Percentiles rank a stretch among this genome's conserved stretches.
Evolutionary conservation across 768 basidiomycete species (phyloP).

Genomic region (Xerocomus spinulosus): DNA sequence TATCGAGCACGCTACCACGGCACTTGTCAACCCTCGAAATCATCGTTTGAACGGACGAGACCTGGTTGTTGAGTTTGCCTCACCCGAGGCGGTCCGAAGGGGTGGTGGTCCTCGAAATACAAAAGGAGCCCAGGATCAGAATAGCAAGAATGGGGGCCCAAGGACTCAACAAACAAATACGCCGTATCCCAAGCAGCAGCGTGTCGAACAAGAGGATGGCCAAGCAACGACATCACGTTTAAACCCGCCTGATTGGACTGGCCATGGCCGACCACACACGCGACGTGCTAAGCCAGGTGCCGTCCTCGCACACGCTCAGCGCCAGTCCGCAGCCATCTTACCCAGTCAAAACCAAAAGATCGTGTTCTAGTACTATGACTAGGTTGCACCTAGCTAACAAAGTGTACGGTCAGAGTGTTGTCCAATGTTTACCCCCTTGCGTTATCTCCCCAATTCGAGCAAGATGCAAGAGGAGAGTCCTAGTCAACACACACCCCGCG

Average conservation of each 20-base stretch:
- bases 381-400: neutral
- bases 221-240: neutral
- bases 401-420: neutral
- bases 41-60: constrained; percentile 79
- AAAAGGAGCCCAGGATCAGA: constrained; percentile 22
- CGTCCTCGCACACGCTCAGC: constrained; percentile 69
- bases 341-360: constrained; percentile 70
- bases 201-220: constrained; percentile 3
- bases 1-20: constrained; percentile 73
- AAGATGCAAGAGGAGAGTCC: neutral
- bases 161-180: constrained; percentile 3
- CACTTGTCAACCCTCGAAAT: constrained; percentile 79
- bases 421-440: neutral
- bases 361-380: constrained; percentile 46
- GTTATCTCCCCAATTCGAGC: too few species aligned
- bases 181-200: constrained; percentile 3
- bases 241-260: constrained; percentile 7
- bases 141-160: constrained; percentile 2
- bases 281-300: constrained; percentile 71
- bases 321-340: constrained; percentile 68
- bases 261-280: constrained; percentile 12
- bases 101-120: constrained; percentile 44
- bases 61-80: constrained; percentile 86
- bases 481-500: constrained; percentile 2
- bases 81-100: constrained; percentile 80